Conservation (phyloP, 805 yeast genomes). For the Zygosaccharomyces bailii region DNA sequence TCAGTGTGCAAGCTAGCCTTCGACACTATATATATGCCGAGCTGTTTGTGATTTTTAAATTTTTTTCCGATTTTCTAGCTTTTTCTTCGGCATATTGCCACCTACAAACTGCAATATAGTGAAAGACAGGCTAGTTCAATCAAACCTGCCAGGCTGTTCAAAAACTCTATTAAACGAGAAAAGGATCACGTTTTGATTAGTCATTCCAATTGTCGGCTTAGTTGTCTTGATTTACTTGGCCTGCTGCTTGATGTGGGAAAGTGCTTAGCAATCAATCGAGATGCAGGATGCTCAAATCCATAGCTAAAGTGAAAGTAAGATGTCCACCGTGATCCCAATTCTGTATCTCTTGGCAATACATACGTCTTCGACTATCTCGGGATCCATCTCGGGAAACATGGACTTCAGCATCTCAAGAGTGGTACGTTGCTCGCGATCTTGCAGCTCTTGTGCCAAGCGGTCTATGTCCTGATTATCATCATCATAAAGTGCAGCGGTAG, state of each 20-base stretch:
- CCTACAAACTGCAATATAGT: not conserved
- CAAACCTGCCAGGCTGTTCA: not conserved
- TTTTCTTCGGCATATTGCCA: not conserved
- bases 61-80: not conserved
- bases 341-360: slow-evolving; percentile 61
- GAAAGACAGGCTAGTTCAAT: not conserved
- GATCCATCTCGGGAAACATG: slow-evolving; percentile 76
- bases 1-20: not conserved
- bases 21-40: not conserved
- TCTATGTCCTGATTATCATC: slow-evolving; percentile 23
- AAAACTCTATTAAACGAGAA: not conserved
- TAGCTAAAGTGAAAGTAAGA: slow-evolving; percentile 26
- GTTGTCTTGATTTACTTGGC: not conserved
- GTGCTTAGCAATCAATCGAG: no score
- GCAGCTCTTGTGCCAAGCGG: slow-evolving; percentile 38
- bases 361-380: slow-evolving; percentile 65
- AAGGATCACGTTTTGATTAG: not conserved
- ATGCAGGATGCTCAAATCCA: no score
- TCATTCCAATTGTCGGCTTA: not conserved
- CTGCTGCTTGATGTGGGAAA: no score
- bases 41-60: not conserved
- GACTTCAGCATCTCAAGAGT: slow-evolving; percentile 51
- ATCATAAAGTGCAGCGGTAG: slow-evolving; percentile 7
- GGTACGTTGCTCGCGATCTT: slow-evolving; percentile 43
- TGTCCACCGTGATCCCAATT: slow-evolving; percentile 70